phyloP scores from a whole-genome alignment of 306 rosid species.

The Glycine latifolia region DNA sequence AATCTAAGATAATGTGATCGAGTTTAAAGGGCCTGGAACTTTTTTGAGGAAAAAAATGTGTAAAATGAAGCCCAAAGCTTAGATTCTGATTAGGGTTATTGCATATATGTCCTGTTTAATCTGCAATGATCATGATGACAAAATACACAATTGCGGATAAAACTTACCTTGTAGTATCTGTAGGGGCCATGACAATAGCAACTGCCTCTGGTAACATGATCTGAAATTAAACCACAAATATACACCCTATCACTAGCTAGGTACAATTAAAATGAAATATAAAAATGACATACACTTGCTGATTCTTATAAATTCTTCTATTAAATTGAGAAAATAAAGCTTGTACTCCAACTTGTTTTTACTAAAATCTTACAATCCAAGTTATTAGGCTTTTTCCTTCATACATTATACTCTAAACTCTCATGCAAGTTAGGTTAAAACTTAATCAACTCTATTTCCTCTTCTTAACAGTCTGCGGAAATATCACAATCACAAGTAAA shows the following conservation, averaged over 20 bases:
- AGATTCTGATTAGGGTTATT: neutral
- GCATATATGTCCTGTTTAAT: constrained; percentile 35
- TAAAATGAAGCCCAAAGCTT: constrained; percentile 38
- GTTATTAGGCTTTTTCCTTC: constrained; percentile 19
- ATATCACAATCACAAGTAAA: constrained; percentile 23
- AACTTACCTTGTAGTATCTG: constrained; percentile 78
- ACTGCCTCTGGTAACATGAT: constrained; percentile 98
- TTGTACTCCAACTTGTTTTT: constrained; percentile 10
- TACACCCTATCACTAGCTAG: constrained; percentile 41
- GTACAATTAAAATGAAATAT: constrained; percentile 22
- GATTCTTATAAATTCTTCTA: constrained; percentile 19
- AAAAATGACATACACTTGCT: constrained; percentile 27
- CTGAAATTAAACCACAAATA: constrained; percentile 60
- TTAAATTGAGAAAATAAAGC: constrained; percentile 28
- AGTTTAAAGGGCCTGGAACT: neutral
- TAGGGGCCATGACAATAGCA: constrained; percentile 99
- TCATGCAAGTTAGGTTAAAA: constrained; percentile 9
- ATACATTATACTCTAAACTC: constrained; percentile 8
- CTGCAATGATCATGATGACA: constrained; percentile 12
- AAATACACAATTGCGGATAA: constrained; percentile 21
- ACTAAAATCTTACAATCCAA: constrained; percentile 24
- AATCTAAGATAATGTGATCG: neutral
- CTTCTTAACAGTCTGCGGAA: constrained; percentile 1
- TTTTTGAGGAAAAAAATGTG: constrained; percentile 2
- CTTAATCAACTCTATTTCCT: constrained; percentile 5